Base-by-base conservation (phyloP, 2,329 filamentous ascomycete genomes). In the Nigrospora osmanthi region DNA sequence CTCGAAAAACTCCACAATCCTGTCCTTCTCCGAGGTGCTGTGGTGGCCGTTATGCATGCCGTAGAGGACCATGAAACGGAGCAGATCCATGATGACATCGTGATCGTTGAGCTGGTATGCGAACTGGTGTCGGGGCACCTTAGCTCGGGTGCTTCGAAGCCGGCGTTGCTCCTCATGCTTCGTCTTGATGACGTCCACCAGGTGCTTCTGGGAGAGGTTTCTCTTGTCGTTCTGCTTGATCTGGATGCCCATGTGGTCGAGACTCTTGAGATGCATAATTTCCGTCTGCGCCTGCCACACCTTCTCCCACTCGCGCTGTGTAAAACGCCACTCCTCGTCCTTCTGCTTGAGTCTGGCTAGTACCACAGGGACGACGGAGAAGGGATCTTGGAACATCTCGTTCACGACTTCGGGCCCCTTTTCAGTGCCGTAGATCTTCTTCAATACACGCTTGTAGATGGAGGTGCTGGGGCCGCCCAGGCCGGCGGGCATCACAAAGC, bases 261-360 rank as follows among this genome's bases (percentile, higher is more conserved):
- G 80, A 63, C 89, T 95, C 70, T 89, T 94, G 68, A 94, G 87
- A 66, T 96, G 95, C 71, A 95, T 91, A 58, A 86, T 84, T 60
- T 95, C 86, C 19, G 91, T 97, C 68, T 97, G 93, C 41, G 89
- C 84, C 51, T 93, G 89, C 93, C 93, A 98, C 9, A 98, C 89
- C 67, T 96, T 96, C 65, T 97, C 90, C 93, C 93, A 98, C 62
- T 98, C 94, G 31, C 93, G 88, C 73, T 87, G 90, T 6, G 89
- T 91, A 54, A 94, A 90, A 52, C 95, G 89, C 93, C 93, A 98
- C 58, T 97, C 90, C 64, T 98, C 93, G 38, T 94, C 84, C 63
- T 97, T 96, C 58, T 94, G 88, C 69, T 97, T 97, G 55, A 98
- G 76, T 12, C 93, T 81, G 42, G 87, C 85, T 48, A 98, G 72